Percentiles rank a stretch among this genome's conserved stretches.
Evolutionary conservation across 2,329 filamentous ascomycete species (phyloP).

Genomic region (Aaosphaeria pasadenensis): DNA sequence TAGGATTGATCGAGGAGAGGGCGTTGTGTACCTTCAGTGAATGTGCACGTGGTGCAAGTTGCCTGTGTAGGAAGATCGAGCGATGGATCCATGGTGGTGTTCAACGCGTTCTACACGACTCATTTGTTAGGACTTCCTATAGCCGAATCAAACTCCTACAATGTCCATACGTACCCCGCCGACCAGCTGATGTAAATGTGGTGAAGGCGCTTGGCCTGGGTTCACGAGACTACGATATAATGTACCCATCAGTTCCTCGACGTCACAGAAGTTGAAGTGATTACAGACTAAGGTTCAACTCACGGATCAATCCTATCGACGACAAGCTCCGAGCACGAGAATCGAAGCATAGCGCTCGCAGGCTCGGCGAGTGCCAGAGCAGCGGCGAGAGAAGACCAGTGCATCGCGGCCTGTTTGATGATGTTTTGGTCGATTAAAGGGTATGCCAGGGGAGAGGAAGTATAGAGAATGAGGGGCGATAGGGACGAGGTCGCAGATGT

Average conservation of each 20-base stretch:
- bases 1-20: background rate
- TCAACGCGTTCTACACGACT: conserved; percentile 3
- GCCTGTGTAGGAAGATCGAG: conserved; percentile 4
- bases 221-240: conserved; percentile 2
- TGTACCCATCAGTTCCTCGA: too few species aligned
- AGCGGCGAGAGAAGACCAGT: background rate
- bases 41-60: conserved; percentile 6
- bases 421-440: too few species aligned
- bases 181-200: conserved; percentile 8
- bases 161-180: background rate
- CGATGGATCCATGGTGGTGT: conserved; percentile 5
- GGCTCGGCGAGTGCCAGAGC: conserved; percentile 9
- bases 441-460: too few species aligned
- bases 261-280: background rate
- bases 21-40: conserved; percentile 1
- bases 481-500: too few species aligned
- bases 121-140: background rate
- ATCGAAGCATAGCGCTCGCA: conserved; percentile 10
- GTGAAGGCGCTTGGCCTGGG: conserved; percentile 5
- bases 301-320: conserved; percentile 12
- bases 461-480: too few species aligned
- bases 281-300: background rate
- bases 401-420: conserved; percentile 1
- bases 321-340: conserved; percentile 10
- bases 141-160: background rate